These are phyloP conservation scores for Artemisia princeps DNA, from an alignment of 140 eudicot species.

Conservation along the genomic window DNA sequence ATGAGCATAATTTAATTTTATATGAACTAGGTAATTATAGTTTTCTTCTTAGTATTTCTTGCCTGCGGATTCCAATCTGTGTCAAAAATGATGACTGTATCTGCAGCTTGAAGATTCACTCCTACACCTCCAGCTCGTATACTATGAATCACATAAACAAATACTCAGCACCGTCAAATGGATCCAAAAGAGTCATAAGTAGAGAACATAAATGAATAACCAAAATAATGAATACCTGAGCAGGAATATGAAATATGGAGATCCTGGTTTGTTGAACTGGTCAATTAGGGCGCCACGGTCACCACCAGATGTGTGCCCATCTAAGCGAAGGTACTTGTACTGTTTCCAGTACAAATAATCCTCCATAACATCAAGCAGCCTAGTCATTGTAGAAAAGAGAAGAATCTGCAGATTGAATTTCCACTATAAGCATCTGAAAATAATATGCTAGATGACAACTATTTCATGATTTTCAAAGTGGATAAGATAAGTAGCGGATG, in stretches of 20 bases:
- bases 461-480: neutral
- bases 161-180: constrained; percentile 16
- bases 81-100: constrained; percentile 95
- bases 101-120: constrained; percentile 99
- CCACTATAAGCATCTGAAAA: constrained; percentile 14
- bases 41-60: constrained; percentile 1
- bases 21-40: neutral
- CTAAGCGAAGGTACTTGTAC: constrained; percentile 86
- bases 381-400: constrained; percentile 95
- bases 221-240: constrained; percentile 56
- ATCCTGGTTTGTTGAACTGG: constrained; percentile 67
- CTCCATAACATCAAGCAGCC: constrained; percentile 99
- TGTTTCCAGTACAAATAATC: constrained; percentile 89
- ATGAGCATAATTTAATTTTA: constrained; percentile 5
- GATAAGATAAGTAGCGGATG: neutral
- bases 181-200: constrained; percentile 9
- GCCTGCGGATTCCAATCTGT: constrained; percentile 99
- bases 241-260: constrained; percentile 86
- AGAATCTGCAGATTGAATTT: constrained; percentile 64
- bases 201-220: neutral
- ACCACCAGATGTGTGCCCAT: constrained; percentile 94
- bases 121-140: constrained; percentile 99
- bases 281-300: constrained; percentile 94
- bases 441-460: neutral
- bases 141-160: constrained; percentile 29